Percentiles rank a stretch among this genome's conserved stretches.
These are phyloP conservation scores for Xanthoconium separans DNA, from an alignment of 1,284 basidiomycete genomes.

Conservation along the genomic window DNA sequence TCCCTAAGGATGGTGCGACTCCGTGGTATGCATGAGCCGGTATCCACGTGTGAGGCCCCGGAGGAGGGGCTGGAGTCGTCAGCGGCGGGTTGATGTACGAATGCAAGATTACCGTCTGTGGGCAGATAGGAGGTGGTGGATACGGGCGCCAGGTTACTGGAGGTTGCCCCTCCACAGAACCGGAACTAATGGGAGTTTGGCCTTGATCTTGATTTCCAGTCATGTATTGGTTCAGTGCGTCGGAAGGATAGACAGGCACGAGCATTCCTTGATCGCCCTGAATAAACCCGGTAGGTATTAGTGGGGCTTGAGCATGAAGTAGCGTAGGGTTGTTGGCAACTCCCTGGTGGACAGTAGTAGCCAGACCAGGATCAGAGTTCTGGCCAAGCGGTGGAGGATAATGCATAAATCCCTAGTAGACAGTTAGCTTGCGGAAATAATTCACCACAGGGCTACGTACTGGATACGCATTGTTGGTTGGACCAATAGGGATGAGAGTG, in stretches of 20 bases:
- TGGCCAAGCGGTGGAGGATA: constrained; percentile 41
- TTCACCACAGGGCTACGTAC: constrained; percentile 34
- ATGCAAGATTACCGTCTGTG: constrained; percentile 31
- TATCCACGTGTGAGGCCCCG: constrained; percentile 28
- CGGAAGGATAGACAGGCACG: constrained; percentile 68
- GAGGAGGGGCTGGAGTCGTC: constrained; percentile 14
- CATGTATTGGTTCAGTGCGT: constrained; percentile 61
- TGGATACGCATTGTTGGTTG: constrained; percentile 40
- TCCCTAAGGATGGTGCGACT: constrained; percentile 14
- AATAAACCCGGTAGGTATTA: constrained; percentile 67
- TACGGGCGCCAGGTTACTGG: constrained; percentile 30
- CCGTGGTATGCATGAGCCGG: constrained; percentile 28
- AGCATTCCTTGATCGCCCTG: constrained; percentile 70
- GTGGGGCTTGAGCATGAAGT: constrained; percentile 49
- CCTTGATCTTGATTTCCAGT: constrained; percentile 30
- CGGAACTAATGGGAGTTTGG: constrained; percentile 15
- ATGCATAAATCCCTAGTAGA: constrained; percentile 41
- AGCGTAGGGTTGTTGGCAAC: constrained; percentile 25
- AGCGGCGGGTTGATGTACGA: constrained; percentile 28
- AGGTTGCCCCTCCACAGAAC: constrained; percentile 23
- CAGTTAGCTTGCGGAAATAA: constrained; percentile 8
- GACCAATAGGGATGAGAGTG: constrained; percentile 34
- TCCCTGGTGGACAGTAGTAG: constrained; percentile 23
- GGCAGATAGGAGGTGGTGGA: constrained; percentile 26
- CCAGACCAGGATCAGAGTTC: constrained; percentile 22